Percentiles rank a stretch among this genome's conserved stretches.
These are phyloP conservation scores for Raphanus hybrid DNA, from an alignment of 441 rosid species.

Conservation along the genomic window DNA sequence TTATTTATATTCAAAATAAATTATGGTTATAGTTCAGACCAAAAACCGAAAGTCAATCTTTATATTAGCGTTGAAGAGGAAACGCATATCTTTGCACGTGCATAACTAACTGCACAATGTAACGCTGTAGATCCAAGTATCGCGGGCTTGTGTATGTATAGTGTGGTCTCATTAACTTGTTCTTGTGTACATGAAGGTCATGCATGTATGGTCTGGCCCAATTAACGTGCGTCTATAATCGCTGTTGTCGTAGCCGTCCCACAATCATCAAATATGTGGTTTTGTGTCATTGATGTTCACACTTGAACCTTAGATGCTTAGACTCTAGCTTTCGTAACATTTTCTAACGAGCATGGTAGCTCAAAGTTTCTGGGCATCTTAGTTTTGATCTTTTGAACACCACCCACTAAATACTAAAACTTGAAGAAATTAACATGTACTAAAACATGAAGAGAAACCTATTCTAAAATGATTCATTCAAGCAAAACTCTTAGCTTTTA, in stretches of 20 bases:
- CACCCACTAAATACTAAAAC: too few relatives aligned
- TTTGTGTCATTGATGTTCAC: background rate
- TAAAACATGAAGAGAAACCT: too few relatives aligned
- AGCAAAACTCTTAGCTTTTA: too few relatives aligned
- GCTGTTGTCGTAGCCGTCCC: background rate
- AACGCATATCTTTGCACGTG: background rate
- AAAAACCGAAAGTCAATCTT: background rate
- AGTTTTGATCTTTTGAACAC: too few relatives aligned
- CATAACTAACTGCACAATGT: background rate
- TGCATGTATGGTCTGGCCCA: background rate
- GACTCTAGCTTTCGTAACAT: too few relatives aligned
- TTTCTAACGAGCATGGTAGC: too few relatives aligned
- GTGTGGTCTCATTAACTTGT: background rate
- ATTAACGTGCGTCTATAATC: background rate
- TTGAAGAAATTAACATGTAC: too few relatives aligned
- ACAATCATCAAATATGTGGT: background rate
- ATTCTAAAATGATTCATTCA: too few relatives aligned
- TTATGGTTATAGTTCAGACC: background rate
- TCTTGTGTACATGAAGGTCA: background rate
- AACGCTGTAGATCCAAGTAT: conserved; percentile 1
- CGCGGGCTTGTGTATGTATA: background rate
- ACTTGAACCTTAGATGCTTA: background rate
- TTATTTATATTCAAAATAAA: background rate
- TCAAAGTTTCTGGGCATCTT: too few relatives aligned
- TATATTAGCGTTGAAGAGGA: background rate